phyloP scores from a whole-genome alignment of 2,329 filamentous ascomycete species.

The Monilinia fructicola region DNA sequence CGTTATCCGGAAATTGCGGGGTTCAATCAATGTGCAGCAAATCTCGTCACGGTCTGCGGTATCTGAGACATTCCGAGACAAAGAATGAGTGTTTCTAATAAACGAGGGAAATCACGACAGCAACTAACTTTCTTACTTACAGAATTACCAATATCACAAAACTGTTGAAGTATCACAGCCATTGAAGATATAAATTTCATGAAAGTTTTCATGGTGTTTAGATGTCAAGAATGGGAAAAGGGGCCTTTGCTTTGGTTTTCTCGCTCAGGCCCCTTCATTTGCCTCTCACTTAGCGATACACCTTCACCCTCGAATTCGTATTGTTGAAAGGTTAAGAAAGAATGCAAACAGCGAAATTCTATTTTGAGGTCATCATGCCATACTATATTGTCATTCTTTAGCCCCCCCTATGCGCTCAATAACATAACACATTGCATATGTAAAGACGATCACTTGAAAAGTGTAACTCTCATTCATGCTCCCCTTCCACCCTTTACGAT shows the following conservation, averaged over 20 bases:
- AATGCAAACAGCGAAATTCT: slow-evolving; percentile 6
- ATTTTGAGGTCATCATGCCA: background rate
- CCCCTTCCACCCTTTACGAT: background rate
- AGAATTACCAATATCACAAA: background rate
- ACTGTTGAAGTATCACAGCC: no score
- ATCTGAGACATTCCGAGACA: slow-evolving; percentile 23
- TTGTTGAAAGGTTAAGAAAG: background rate
- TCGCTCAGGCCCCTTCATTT: slow-evolving; percentile 22
- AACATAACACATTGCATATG: background rate
- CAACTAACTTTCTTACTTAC: background rate
- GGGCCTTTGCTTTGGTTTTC: background rate
- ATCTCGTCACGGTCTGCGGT: slow-evolving; percentile 13
- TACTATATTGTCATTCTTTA: background rate
- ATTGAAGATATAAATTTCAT: background rate
- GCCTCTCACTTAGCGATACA: background rate
- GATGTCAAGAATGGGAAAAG: background rate
- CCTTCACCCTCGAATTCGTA: background rate
- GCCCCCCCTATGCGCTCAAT: background rate
- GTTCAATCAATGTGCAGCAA: slow-evolving; percentile 17
- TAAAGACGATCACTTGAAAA: background rate
- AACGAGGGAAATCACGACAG: background rate
- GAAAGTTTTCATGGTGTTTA: background rate
- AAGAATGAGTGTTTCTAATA: slow-evolving; percentile 10
- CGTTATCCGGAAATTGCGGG: slow-evolving; percentile 14
- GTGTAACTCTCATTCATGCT: background rate